Base-by-base conservation (phyloP, 306 rosid genomes). In the Medicago lupulina region DNA sequence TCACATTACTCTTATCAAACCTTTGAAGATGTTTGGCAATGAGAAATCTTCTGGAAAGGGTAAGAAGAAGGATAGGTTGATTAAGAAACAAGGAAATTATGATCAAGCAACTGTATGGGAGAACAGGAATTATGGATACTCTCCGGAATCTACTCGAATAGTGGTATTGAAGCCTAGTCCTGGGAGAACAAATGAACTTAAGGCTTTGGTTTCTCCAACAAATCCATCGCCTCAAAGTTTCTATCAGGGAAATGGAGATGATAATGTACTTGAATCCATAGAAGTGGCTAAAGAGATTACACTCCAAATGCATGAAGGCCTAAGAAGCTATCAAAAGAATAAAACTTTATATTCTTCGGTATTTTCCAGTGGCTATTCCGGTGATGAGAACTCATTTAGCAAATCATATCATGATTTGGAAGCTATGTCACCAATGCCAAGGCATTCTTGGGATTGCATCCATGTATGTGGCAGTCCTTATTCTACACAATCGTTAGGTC, bases 161-260 rank as follows among this genome's bases (percentile, higher is more conserved):
- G 97, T 96, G 63, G 89, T 92, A 50, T 75, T 96, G 87, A 92
- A 91, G 83, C 99, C 99, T 75, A 92, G 87, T 85, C 80, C 87
- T 67, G 91, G 88, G 49, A 88, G 85, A 82, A 71, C 81, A 65
- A 76, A 79, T 71, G 93, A 88, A 40, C 66, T 79, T 49, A 90
- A 86, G 78, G 74, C 88, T 61, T 78, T 81, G 66, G 67, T 54
- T 70, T 81, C 93, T 84, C 86, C 95, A 65, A 88, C 84, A 73
- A 75, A 76, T 67, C 76, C 89, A 66, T 83, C 92, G 69, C 87
- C 92, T 66, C 79, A 72, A 80, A 68, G 64, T 70, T 62, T 87
- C 71, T 80, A 69, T 44, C 85, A 67, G 85, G 88, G 71, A 57
- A 75, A 58, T 80, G 86, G 77, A 83, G 86, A 86, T 70, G 82